These are phyloP conservation scores for Mycena kentingensis DNA, from an alignment of 768 basidiomycete genomes.

Conservation along the genomic window DNA sequence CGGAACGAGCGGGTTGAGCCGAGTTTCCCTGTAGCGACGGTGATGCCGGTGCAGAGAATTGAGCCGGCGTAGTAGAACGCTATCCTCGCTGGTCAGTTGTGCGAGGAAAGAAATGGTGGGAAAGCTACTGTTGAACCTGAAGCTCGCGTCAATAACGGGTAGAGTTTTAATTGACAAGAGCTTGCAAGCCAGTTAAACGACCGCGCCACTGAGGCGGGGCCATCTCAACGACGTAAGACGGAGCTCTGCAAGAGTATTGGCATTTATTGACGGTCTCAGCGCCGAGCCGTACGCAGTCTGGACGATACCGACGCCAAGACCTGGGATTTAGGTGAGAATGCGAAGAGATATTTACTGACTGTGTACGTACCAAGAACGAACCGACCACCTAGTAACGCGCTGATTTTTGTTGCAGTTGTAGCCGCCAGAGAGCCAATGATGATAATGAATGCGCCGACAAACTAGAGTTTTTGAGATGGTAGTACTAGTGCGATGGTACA, in stretches of 20 bases:
- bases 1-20: conserved; percentile 45
- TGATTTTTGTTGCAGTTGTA: conserved; percentile 14
- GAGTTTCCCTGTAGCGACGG: conserved; percentile 43
- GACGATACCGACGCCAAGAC: conserved; percentile 21
- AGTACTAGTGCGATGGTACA: not conserved
- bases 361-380: conserved; percentile 16
- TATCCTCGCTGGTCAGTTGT: no score
- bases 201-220: conserved; percentile 23
- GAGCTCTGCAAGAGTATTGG: not conserved
- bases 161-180: not conserved
- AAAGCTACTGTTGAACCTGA: not conserved
- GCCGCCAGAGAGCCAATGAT: conserved; percentile 13
- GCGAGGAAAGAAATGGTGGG: not conserved
- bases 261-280: not conserved
- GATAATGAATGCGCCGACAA: conserved; percentile 15
- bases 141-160: not conserved
- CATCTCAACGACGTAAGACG: conserved; percentile 23
- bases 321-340: not conserved
- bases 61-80: conserved; percentile 48
- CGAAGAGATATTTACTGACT: not conserved
- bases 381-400: conserved; percentile 16
- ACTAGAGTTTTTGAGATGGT: conserved; percentile 6
- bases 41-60: conserved; percentile 39
- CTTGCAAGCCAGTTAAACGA: conserved; percentile 20
- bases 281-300: conserved; percentile 12